Evolutionary conservation across 1,139 yeast species (phyloP).

Genomic region (Saccharomyces hybrid): DNA sequence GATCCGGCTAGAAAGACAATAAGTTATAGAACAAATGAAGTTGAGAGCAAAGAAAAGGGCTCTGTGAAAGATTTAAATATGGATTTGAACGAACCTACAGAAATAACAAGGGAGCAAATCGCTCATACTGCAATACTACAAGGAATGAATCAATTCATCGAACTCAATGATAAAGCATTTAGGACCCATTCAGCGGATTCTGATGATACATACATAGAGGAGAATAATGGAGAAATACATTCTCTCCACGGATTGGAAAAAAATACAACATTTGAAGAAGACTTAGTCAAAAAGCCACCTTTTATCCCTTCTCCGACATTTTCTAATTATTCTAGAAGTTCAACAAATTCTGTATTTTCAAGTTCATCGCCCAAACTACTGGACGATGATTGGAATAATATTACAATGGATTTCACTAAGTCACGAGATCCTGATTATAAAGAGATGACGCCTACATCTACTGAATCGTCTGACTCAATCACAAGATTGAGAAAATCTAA

Average conservation of each 20-base stretch:
- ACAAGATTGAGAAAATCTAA: conserved; percentile 24
- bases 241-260: background rate
- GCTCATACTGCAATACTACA: background rate
- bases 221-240: conserved; percentile 8
- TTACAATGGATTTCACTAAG: conserved; percentile 12
- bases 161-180: background rate
- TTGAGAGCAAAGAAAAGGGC: background rate
- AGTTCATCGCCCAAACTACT: conserved; percentile 17
- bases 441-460: conserved; percentile 4
- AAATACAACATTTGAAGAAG: background rate
- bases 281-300: conserved; percentile 2
- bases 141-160: background rate
- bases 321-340: conserved; percentile 21
- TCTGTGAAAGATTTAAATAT: background rate
- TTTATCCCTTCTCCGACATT: conserved; percentile 16
- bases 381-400: conserved; percentile 20
- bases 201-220: conserved; percentile 2
- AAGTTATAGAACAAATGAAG: background rate
- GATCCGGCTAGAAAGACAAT: conserved; percentile 1
- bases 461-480: conserved; percentile 13
- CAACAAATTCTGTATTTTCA: conserved; percentile 25
- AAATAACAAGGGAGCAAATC: background rate
- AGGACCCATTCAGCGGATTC: background rate
- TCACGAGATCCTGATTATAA: conserved; percentile 2
- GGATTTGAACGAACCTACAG: background rate